Evolutionary conservation across 345 rosid species (phyloP).

Genomic region (Salix arbutifolia): DNA sequence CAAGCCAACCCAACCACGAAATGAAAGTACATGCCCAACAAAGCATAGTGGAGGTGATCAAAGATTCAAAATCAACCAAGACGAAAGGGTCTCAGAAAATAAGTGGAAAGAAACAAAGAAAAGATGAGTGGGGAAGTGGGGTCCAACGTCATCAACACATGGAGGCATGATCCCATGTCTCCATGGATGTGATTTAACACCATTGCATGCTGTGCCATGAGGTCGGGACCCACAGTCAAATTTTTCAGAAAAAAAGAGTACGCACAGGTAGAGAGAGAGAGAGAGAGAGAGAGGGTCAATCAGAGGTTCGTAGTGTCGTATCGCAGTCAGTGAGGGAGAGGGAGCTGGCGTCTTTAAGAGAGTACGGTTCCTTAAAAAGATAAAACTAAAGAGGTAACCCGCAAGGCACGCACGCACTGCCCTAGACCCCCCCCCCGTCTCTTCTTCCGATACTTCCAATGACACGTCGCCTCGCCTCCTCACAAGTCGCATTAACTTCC

Average conservation of each 20-base stretch:
- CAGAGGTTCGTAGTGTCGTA: conserved; percentile 22
- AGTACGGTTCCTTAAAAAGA: conserved; percentile 4
- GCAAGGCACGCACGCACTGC: conserved; percentile 37
- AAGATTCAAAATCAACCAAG: neutral
- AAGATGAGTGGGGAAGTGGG: neutral
- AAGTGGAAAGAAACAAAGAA: neutral
- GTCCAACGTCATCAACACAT: neutral
- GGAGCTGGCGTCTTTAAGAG: neutral
- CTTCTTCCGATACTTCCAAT: neutral
- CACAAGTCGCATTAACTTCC: neutral
- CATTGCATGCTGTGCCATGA: neutral
- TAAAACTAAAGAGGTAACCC: conserved; percentile 27
- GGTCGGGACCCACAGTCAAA: neutral
- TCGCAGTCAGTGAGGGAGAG: conserved; percentile 19
- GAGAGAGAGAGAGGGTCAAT: neutral
- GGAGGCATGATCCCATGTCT: conserved; percentile 10
- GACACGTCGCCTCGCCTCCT: neutral
- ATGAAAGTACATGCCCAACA: neutral
- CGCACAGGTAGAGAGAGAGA: too few relatives aligned
- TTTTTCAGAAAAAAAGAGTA: neutral
- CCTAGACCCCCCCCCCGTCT: neutral
- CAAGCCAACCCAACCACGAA: too few relatives aligned
- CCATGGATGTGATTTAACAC: conserved; percentile 22
- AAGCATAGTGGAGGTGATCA: neutral
- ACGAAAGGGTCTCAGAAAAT: neutral